Evolutionary conservation across 1,284 basidiomycete genomes (phyloP), one percentile per base, ranked within the genome.

Genomic region (Kalmanozyma brasiliensis): DNA sequence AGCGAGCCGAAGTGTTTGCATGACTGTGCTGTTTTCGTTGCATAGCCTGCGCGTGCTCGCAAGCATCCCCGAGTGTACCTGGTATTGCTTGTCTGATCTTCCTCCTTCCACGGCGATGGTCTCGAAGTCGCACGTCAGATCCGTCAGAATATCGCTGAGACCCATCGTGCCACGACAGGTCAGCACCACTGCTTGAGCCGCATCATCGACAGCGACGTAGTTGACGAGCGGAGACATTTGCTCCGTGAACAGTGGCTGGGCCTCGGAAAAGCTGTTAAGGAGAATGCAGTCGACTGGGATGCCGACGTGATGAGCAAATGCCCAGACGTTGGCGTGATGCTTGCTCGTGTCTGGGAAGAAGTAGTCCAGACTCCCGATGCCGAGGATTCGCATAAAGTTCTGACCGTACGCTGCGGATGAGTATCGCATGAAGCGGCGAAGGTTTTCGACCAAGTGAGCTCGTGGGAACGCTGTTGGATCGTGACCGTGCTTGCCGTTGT

Each of bases 51-150:
- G 71, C 1, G 85, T 85, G 1, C 84, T 83, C 47, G 83, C 76
- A 20, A 83, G 82, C 85, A 86, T 86, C 22, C 85, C 85, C n/a
- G 81, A 76, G 59, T 86, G 85, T 19, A 84, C 85, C 38, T 82
- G 82, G 73, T 86, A 86, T 1, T 72, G 65, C 3, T 60, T 83
- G 11, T 79, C 55, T 0, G 82, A 79, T 38, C 83, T 77, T 4
- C 79, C 85, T 22, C 83, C 82, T 2, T 83, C 82, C 8, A 86
- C 76, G 1, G 63, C 49, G 41, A 86, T 83, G 3, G 79, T 68
- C 61, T 83, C 81, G 66, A 85, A 86, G 30, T 82, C 82, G 77
- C 85, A 86, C 0, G 84, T 85, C 4, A 86, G 80, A 62, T 86
- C 85, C 36, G 85, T 84, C n/a, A 86, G 82, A 14, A 86, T 82